Conservation (phyloP, 768 basidiomycete species). For the Lactarius vividus region DNA sequence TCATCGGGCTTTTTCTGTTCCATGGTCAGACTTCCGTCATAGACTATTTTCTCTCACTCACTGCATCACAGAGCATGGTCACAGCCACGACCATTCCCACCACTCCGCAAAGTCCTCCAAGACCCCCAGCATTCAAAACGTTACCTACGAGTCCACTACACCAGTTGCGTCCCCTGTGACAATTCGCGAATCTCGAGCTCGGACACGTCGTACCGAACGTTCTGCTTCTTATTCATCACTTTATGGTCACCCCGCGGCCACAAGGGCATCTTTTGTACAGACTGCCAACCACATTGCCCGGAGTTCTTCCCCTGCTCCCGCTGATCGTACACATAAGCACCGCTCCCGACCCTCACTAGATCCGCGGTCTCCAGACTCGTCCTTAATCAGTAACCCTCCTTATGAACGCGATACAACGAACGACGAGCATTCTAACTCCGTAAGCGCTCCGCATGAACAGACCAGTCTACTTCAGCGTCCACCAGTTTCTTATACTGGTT, state of each 20-base stretch:
- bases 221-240: constrained; percentile 56
- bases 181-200: constrained; percentile 34
- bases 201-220: constrained; percentile 33
- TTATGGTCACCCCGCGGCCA: constrained; percentile 72
- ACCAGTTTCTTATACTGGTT: constrained; percentile 11
- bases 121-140: constrained; percentile 15
- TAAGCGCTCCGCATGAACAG: constrained; percentile 32
- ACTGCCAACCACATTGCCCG: constrained; percentile 79
- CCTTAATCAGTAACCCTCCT: background rate
- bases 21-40: constrained; percentile 58
- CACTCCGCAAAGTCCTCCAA: constrained; percentile 19
- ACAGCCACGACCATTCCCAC: constrained; percentile 33
- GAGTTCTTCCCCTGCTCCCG: constrained; percentile 44
- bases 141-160: constrained; percentile 4
- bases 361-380: constrained; percentile 14
- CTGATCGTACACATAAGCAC: constrained; percentile 22
- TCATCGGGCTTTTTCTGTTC: constrained; percentile 92
- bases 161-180: constrained; percentile 28
- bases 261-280: constrained; percentile 71
- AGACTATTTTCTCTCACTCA: constrained; percentile 8
- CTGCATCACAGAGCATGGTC: constrained; percentile 23
- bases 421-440: background rate
- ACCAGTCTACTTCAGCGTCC: constrained; percentile 40
- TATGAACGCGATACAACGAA: constrained; percentile 12
- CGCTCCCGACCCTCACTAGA: constrained; percentile 31